A percentile compares a stretch with the other conserved stretches of the same genome.
These are phyloP conservation scores for Colletotrichum sp. DNA, from an alignment of 2,329 filamentous ascomycete genomes.

Conservation along the genomic window DNA sequence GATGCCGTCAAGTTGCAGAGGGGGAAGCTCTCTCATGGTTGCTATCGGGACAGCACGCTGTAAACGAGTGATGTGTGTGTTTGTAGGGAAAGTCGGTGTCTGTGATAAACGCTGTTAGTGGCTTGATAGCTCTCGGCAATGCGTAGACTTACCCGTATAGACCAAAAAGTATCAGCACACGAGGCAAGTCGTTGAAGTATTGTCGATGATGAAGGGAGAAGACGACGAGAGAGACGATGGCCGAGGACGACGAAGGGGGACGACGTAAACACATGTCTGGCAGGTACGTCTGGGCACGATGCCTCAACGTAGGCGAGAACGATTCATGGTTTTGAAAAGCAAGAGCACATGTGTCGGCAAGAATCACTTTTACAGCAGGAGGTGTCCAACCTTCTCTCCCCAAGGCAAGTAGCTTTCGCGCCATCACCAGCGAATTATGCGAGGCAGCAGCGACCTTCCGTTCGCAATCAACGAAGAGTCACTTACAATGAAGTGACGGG, in stretches of 20 bases:
- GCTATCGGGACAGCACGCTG: not conserved
- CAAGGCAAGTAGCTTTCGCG: not conserved
- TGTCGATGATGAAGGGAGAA: not conserved
- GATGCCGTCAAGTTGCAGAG: slow-evolving; percentile 15
- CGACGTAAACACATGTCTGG: not conserved
- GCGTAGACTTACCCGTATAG: not conserved
- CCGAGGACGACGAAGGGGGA: not conserved
- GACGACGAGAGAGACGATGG: not conserved
- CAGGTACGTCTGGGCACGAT: not conserved
- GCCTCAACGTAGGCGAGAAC: not conserved
- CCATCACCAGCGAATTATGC: not conserved
- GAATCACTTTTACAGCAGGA: not conserved
- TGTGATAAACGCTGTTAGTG: not conserved
- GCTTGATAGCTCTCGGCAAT: not conserved
- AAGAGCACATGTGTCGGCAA: not conserved
- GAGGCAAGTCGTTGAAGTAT: not conserved
- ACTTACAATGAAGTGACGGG: not conserved
- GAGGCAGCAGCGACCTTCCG: not conserved
- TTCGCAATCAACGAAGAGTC: not conserved
- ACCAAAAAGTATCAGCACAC: not conserved
- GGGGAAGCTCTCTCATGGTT: slow-evolving; percentile 9
- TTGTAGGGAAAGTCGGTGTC: not conserved
- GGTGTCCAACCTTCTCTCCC: not conserved
- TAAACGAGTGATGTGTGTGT: not conserved
- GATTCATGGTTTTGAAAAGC: not conserved